Base-by-base conservation (phyloP, 257 asterid genomes). In the Hygrophila difformis region DNA sequence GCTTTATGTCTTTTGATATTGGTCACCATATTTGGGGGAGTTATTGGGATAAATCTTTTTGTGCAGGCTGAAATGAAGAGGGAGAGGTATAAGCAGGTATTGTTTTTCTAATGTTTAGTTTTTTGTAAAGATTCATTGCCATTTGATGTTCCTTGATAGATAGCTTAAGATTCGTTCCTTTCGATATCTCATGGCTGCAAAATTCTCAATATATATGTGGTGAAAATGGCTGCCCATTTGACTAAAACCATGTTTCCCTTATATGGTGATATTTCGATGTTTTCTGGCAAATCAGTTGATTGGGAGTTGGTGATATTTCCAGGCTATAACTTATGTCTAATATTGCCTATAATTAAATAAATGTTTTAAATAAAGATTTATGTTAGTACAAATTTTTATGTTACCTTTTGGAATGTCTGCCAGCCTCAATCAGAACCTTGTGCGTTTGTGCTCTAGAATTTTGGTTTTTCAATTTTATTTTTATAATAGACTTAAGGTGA, bases 31-130 rank as follows among this genome's bases (percentile, higher is more conserved):
- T 17, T 20, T 11, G 42, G 16, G 37, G 51, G 50, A 64, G 41
- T 44, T 42, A 65, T 63, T 40, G 55, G 46, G 29, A 11, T 8
- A 36, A 14, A 41, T 43, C 43, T 49, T 49, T 19, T 14, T 47
- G n/a, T 67, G 78, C 96, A 88, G 97, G 87, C 68, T 48, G 93
- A 81, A 64, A 46, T 61, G 69, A 69, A 56, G 44, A 81, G 57
- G 57, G 64, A 71, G 78, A 77, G 96, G 57, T 62, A 59, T 42
- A 67, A 74, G 61, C 94, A 88, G 96, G 97, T 88, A 66, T 12
- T 23, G 15, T 10, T 64, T 57, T 59, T 8, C 38, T 59, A 18
- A 4, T 59, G 18, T 34, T 39, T 11, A 18, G 21, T 6, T 42
- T 40, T 26, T 9, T 4, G 2, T 15, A 28, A 36, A 24, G 9